Conservation (phyloP, 208 protist genomes). For the Vickermania ingenoplastis region DNA sequence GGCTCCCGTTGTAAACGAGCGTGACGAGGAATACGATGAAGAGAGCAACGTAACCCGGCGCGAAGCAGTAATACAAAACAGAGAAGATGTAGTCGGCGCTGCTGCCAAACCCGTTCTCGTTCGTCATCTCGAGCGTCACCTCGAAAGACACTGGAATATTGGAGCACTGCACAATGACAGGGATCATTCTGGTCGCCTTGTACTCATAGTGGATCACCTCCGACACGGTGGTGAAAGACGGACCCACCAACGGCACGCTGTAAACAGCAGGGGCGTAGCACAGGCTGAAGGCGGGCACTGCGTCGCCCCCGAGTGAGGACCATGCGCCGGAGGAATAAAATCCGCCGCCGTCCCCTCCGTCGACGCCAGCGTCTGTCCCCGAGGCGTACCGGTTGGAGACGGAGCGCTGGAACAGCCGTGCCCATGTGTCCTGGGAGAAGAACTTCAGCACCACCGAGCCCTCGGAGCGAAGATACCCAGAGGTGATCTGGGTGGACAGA, state of each 20-base stretch:
- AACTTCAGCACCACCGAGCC: slow-evolving; percentile 29
- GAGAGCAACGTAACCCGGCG: slow-evolving; percentile 20
- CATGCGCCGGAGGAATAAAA: not conserved
- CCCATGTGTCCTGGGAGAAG: slow-evolving; percentile 36
- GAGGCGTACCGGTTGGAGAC: not conserved
- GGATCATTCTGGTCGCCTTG: slow-evolving; percentile 15
- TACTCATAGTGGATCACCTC: slow-evolving; percentile 14
- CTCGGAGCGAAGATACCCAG: slow-evolving; percentile 15
- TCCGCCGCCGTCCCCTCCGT: no score
- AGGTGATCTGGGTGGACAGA: not conserved
- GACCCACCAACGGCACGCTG: not conserved
- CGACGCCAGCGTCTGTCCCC: no score
- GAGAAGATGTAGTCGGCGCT: slow-evolving; percentile 20
- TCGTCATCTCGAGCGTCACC: slow-evolving; percentile 18
- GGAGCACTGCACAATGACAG: slow-evolving; percentile 53
- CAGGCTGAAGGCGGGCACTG: not conserved
- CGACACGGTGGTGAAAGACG: not conserved
- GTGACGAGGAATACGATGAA: slow-evolving; percentile 17
- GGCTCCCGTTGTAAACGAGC: slow-evolving; percentile 12
- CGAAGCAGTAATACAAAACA: slow-evolving; percentile 29
- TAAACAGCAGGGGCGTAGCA: not conserved
- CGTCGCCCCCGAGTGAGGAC: not conserved
- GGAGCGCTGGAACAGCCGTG: slow-evolving; percentile 9
- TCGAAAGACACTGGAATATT: slow-evolving; percentile 20
- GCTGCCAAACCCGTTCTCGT: slow-evolving; percentile 11